These are phyloP conservation scores for Mitragyna speciosa DNA, from an alignment of 257 asterid species.

Conservation along the genomic window DNA sequence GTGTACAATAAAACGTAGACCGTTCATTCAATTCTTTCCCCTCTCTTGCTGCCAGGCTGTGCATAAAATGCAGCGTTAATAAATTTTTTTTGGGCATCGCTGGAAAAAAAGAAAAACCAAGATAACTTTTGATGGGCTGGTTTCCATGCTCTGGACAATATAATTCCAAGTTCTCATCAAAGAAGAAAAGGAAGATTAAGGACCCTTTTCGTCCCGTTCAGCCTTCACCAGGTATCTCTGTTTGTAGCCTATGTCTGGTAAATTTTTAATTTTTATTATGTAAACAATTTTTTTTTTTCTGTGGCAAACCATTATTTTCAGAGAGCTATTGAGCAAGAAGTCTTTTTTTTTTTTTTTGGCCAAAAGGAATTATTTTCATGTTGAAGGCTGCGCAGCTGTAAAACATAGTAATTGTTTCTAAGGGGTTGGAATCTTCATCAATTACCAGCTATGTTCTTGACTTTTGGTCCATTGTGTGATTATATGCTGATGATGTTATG, in stretches of 20 bases:
- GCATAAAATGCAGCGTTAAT: not conserved
- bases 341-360: not conserved
- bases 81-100: not conserved
- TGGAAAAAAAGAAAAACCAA: not conserved
- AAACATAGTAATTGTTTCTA: not conserved
- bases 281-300: not conserved
- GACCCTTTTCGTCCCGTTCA: conserved; percentile 23
- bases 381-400: not conserved
- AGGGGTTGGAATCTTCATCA: not conserved
- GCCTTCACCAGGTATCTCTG: conserved; percentile 13
- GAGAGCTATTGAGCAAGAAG: not conserved
- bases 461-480: not conserved
- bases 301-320: not conserved
- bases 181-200: conserved; percentile 27
- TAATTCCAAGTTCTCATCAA: conserved; percentile 3
- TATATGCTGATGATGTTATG: not conserved
- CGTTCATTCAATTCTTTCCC: not conserved
- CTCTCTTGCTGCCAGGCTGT: not conserved
- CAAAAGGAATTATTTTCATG: not conserved
- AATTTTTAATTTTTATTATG: not conserved
- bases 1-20: not conserved
- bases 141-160: conserved; percentile 30
- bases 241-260: not conserved
- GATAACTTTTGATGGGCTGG: conserved; percentile 25
- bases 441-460: not conserved